These are phyloP conservation scores for Knoxdaviesia capensis DNA, from an alignment of 2,329 filamentous ascomycete species.

Conservation along the genomic window DNA sequence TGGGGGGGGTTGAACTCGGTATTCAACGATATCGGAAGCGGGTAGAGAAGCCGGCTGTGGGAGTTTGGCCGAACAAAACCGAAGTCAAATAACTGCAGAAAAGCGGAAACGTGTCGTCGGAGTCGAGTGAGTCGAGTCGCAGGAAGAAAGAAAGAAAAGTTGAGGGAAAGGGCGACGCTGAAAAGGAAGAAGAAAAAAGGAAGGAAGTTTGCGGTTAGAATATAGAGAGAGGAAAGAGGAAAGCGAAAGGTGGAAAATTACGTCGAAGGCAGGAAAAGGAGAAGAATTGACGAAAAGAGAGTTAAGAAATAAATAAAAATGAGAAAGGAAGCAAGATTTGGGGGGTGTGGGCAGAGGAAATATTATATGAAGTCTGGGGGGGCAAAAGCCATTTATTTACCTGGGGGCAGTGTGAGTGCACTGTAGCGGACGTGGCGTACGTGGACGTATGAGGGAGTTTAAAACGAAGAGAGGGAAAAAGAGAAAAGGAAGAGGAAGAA, in stretches of 20 bases:
- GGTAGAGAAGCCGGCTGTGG: no score
- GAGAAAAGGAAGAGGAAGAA: background rate
- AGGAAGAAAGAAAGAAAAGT: no score
- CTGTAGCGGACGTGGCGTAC: no score
- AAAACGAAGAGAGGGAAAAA: background rate
- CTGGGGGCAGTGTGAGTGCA: no score
- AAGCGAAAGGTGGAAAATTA: background rate
- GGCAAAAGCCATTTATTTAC: background rate
- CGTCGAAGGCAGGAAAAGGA: constrained; percentile 2
- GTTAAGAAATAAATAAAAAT: constrained; percentile 4
- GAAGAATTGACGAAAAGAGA: constrained; percentile 5
- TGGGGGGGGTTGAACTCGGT: no score
- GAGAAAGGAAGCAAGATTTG: constrained; percentile 1
- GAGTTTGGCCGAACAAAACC: no score
- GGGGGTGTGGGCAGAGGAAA: background rate
- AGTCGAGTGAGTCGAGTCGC: background rate
- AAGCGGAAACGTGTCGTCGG: constrained; percentile 1
- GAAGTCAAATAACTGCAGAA: no score
- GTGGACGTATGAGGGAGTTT: background rate
- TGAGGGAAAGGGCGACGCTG: background rate
- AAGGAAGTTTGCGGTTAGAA: background rate
- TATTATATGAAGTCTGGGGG: background rate
- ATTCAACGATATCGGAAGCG: no score
- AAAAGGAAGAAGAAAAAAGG: background rate
- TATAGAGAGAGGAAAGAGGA: constrained; percentile 2